Conservation (phyloP, 2,329 filamentous ascomycete species). For the Xylariaceae sp. region DNA sequence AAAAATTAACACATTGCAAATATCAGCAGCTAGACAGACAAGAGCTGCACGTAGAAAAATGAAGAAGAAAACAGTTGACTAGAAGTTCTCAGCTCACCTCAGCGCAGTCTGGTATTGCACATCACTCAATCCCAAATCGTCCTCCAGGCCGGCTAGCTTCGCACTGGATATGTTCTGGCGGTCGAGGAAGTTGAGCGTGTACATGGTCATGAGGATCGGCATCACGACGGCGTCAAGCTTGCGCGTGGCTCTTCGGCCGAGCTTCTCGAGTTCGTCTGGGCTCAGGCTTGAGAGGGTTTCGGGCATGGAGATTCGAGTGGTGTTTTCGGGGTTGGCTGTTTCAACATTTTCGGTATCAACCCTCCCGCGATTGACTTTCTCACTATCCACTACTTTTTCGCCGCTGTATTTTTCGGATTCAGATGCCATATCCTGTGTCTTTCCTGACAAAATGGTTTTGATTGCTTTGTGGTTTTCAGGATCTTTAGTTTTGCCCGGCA, state of each 20-base stretch:
- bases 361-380: too few species aligned
- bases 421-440: too few species aligned
- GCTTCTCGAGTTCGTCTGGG: slow-evolving; percentile 14
- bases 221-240: slow-evolving; percentile 26
- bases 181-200: slow-evolving; percentile 27
- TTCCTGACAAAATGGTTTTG: too few species aligned
- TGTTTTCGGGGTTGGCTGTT: neutral
- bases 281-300: slow-evolving; percentile 17
- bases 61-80: neutral
- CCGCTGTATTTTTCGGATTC: too few species aligned
- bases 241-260: slow-evolving; percentile 21
- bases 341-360: neutral
- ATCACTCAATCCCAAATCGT: slow-evolving; percentile 28
- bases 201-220: slow-evolving; percentile 24
- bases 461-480: too few species aligned
- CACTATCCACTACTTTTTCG: too few species aligned
- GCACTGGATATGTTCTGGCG: slow-evolving; percentile 31
- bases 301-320: slow-evolving; percentile 13
- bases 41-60: neutral
- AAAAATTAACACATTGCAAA: neutral
- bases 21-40: neutral
- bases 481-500: too few species aligned
- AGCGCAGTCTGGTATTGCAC: slow-evolving; percentile 33
- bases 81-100: slow-evolving; percentile 17
- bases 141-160: slow-evolving; percentile 28